phyloP scores from a whole-genome alignment of 768 basidiomycete genomes.

The Lentinus brumalis region DNA sequence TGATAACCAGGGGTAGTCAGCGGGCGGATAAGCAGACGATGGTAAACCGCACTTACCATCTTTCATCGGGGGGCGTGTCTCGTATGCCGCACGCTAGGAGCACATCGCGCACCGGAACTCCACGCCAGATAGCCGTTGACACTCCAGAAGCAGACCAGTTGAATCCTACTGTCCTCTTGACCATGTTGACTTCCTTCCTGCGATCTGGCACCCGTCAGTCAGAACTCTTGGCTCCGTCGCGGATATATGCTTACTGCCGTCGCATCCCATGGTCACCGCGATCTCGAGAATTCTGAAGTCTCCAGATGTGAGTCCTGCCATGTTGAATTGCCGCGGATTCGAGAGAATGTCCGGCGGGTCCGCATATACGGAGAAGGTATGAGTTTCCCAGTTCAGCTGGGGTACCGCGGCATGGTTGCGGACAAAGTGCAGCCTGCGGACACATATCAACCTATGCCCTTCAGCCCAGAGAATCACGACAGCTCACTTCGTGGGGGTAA shows the following conservation, averaged over 20 bases:
- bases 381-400: slow-evolving; percentile 23
- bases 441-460: too few relatives aligned
- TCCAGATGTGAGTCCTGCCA: slow-evolving; percentile 21
- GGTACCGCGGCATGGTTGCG: slow-evolving; percentile 25
- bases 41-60: slow-evolving; percentile 8
- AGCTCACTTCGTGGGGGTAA: slow-evolving; percentile 25
- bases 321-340: slow-evolving; percentile 18
- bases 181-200: slow-evolving; percentile 26
- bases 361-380: slow-evolving; percentile 12
- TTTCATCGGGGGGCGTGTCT: slow-evolving; percentile 15
- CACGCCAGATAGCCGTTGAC: slow-evolving; percentile 24
- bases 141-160: slow-evolving; percentile 22
- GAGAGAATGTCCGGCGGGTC: slow-evolving; percentile 6
- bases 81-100: slow-evolving; percentile 20
- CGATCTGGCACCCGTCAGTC: slow-evolving; percentile 10
- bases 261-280: slow-evolving; percentile 26
- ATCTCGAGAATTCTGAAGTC: slow-evolving; percentile 16
- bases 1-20: not conserved
- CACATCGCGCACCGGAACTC: slow-evolving; percentile 21
- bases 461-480: not conserved
- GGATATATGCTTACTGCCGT: slow-evolving; percentile 21
- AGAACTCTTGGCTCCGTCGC: rapidly evolving
- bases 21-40: too few relatives aligned
- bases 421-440: slow-evolving; percentile 24
- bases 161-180: slow-evolving; percentile 19